A percentile compares a stretch with the other conserved stretches of the same genome.
Evolutionary conservation across 2,329 filamentous ascomycete genomes (phyloP).

Genomic region (Trichoderma cornu-damae): DNA sequence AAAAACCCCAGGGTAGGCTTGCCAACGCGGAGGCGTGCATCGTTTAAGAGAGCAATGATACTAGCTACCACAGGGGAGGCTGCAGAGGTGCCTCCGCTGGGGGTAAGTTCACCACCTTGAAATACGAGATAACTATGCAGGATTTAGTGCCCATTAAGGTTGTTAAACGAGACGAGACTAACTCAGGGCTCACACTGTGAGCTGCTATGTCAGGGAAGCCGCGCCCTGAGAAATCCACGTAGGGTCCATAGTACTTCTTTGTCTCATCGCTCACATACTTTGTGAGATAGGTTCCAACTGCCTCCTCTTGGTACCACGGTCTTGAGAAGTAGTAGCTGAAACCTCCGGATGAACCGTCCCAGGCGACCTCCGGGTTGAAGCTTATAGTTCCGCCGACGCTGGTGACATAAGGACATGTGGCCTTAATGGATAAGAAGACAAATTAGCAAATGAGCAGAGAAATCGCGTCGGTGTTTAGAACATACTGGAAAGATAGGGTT

Average conservation of each 20-base stretch:
- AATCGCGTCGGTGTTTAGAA: neutral
- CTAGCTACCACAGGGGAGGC: constrained; percentile 45
- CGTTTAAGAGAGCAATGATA: constrained; percentile 46
- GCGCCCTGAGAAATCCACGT: constrained; percentile 37
- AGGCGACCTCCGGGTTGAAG: constrained; percentile 36
- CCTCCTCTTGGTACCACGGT: constrained; percentile 41
- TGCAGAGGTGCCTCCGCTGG: constrained; percentile 41
- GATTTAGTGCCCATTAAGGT: neutral
- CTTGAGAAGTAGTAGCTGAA: constrained; percentile 49
- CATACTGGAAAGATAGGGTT: constrained; percentile 33
- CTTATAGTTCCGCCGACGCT: constrained; percentile 47
- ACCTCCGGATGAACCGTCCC: constrained; percentile 45
- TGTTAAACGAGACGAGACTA: constrained; percentile 29
- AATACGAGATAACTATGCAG: constrained; percentile 17
- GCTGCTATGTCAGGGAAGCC: constrained; percentile 44
- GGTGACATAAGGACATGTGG: constrained; percentile 42
- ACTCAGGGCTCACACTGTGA: constrained; percentile 50
- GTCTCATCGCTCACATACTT: constrained; percentile 38
- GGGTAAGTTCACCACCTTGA: constrained; percentile 26
- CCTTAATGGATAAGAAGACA: constrained; percentile 20
- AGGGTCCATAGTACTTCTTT: constrained; percentile 35
- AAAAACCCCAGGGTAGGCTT: constrained; percentile 44
- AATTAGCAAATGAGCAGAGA: neutral
- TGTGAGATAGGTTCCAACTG: constrained; percentile 40
- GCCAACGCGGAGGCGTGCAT: constrained; percentile 39